Base-by-base conservation (phyloP, 192 early-diverging fungal genomes). In the Gaertneriomyces semiglobifer region DNA sequence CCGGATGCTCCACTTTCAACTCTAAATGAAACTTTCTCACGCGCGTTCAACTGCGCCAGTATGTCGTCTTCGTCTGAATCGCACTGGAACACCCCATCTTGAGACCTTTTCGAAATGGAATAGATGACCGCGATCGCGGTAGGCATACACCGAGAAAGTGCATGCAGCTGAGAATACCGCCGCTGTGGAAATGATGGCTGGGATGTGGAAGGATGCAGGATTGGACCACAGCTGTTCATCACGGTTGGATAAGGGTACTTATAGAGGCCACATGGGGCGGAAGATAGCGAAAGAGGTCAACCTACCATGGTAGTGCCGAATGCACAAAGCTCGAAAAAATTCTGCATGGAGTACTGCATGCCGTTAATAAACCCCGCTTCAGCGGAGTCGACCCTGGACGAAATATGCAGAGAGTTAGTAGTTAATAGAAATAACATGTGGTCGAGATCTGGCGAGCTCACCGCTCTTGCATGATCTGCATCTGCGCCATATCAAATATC, bases 381-480 rank as follows among this genome's bases (percentile, higher is more conserved):
- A 6, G 46, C 58, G 11, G 58, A 46, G 7, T 52, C 66, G 6
- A 77, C 72, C 14, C 70, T 73, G 40, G 7, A 38, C 6, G 55
- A 57, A 56, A 52, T n/a, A 6, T 18, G n/a, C 50, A 52, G 20
- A 1, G 48, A 1, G 12, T 18, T 50, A 50, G 16, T 50, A 0
- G n/a, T 18, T 52, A 5, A 5, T 3, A 20, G n/a, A 52, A 18
- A n/a, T n/a, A 18, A n/a, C 4, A 52, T 18, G 20, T 6, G 3
- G 5, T 50, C 16, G 48, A 50, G 1, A n/a, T n/a, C 14, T 20
- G 20, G 0, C 20, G 50, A 52, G 4, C 59, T 20, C 42, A 74
- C 73, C 68, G 69, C 45, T 78, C 72, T 50, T 81, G 80, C 54
- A 81, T 25, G 12, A 81, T 65, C 65, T 81, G 79, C 63, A 50